Percentiles rank a stretch among this genome's conserved stretches.
Conservation (phyloP, 148 eudicot species). For the Fagopyrum homotropicum region DNA sequence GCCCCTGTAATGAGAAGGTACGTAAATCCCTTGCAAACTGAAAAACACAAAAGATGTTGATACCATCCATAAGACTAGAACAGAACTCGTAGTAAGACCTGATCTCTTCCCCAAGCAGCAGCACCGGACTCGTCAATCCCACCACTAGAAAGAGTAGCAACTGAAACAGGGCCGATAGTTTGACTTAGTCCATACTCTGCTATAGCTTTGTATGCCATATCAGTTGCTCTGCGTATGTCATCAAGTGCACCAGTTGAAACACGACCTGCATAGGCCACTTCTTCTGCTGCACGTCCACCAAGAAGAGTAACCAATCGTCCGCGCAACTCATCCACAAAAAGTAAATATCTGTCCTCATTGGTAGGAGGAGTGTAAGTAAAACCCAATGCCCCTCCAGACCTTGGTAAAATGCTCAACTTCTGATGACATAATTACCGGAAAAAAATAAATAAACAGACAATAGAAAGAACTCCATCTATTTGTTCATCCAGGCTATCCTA, state of each 20-base stretch:
- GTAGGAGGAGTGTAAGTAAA: constrained; percentile 89
- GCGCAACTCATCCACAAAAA: constrained; percentile 83
- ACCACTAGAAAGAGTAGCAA: constrained; percentile 74
- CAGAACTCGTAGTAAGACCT: constrained; percentile 31
- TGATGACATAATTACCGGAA: constrained; percentile 27
- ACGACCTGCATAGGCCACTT: constrained; percentile 74
- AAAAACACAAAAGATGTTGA: background rate
- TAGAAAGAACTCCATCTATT: background rate
- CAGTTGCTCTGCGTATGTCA: constrained; percentile 88
- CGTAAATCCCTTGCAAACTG: constrained; percentile 15
- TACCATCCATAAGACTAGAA: background rate
- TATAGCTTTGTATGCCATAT: constrained; percentile 90
- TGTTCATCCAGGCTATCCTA: background rate
- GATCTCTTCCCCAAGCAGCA: constrained; percentile 74
- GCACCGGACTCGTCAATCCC: constrained; percentile 81
- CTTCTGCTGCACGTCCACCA: constrained; percentile 98
- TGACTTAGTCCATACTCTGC: constrained; percentile 91
- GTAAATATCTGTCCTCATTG: constrained; percentile 84
- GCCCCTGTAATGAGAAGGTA: constrained; percentile 45
- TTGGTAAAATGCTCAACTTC: constrained; percentile 93
- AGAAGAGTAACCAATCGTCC: constrained; percentile 95
- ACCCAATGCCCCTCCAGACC: constrained; percentile 94
- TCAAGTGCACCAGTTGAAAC: constrained; percentile 97
- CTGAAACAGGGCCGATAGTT: constrained; percentile 74
- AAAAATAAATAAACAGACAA: constrained; percentile 5